Evolutionary conservation across 2,329 filamentous ascomycete genomes (phyloP).

Genomic region (Ophiostoma perfectum): DNA sequence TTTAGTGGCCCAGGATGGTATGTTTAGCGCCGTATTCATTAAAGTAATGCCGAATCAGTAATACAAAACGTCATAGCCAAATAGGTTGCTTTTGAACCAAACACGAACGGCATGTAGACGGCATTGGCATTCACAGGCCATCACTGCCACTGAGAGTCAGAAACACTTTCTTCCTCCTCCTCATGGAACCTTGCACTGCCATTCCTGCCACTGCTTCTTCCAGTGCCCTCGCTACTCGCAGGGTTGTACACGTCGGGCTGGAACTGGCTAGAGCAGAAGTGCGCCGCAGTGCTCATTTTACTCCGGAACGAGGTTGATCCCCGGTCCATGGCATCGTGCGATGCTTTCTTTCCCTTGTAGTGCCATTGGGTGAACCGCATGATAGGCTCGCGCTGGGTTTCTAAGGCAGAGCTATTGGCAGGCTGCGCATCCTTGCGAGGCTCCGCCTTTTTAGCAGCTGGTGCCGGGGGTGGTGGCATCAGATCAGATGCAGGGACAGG

Average conservation of each 20-base stretch:
- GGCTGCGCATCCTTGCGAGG: conserved; percentile 21
- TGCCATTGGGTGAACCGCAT: conserved; percentile 53
- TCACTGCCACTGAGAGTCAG: neutral
- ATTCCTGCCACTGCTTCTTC: neutral
- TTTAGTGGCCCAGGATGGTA: too few species aligned
- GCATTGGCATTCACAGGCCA: too few species aligned
- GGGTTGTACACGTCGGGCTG: conserved; percentile 50
- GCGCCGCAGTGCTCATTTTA: conserved; percentile 60
- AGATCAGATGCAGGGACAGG: neutral
- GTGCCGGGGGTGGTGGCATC: neutral
- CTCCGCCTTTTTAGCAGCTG: neutral
- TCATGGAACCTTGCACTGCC: neutral
- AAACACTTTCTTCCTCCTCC: neutral
- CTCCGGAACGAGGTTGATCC: conserved; percentile 54
- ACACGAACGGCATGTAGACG: neutral
- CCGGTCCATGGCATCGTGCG: conserved; percentile 18
- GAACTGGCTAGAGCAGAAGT: conserved; percentile 61
- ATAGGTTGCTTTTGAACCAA: neutral
- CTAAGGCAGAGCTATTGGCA: conserved; percentile 19
- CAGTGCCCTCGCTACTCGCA: conserved; percentile 25
- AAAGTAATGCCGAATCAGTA: too few species aligned
- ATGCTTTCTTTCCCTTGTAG: conserved; percentile 34
- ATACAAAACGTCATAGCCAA: too few species aligned
- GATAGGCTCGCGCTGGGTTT: neutral
- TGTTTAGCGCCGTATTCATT: too few species aligned